Conservation (phyloP, 1,139 yeast genomes). For the Geotrichum bryndzae region DNA sequence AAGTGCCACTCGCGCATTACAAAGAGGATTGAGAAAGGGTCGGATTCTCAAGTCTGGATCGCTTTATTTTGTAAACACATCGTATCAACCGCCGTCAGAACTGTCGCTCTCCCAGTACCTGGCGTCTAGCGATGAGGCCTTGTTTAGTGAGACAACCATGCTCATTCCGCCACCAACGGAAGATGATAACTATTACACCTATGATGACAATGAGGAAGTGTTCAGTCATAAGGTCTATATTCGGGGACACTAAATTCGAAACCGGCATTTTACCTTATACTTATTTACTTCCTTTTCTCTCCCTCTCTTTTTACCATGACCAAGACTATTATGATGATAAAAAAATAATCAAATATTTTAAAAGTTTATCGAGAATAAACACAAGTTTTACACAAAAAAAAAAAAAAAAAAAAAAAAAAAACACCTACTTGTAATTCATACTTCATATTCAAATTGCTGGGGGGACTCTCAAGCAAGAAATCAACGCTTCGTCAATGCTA, state of each 20-base stretch:
- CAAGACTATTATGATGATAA: neutral
- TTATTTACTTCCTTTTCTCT: neutral
- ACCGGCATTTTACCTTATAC: neutral
- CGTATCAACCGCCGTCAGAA: conserved; percentile 35
- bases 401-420: neutral
- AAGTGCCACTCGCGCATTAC: conserved; percentile 36
- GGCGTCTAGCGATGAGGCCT: conserved; percentile 35
- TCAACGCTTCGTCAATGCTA: conserved; percentile 19
- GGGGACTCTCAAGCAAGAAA: conserved; percentile 11
- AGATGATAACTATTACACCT: conserved; percentile 31
- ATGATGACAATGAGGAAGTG: conserved; percentile 34
- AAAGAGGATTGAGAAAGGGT: conserved; percentile 36
- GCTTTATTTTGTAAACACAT: conserved; percentile 32
- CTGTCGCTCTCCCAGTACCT: conserved; percentile 34
- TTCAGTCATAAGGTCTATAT: conserved; percentile 28
- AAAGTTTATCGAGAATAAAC: neutral
- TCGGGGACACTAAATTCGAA: conserved; percentile 10
- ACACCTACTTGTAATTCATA: neutral
- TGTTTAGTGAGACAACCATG: conserved; percentile 34
- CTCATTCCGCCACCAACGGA: conserved; percentile 34
- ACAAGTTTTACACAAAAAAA: neutral
- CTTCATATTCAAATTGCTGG: neutral
- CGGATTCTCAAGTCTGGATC: conserved; percentile 32
- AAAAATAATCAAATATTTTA: neutral
- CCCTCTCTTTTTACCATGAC: neutral